Conservation (phyloP, 176 grass and related monocot genomes). For the Tillandsia leiboldiana region DNA sequence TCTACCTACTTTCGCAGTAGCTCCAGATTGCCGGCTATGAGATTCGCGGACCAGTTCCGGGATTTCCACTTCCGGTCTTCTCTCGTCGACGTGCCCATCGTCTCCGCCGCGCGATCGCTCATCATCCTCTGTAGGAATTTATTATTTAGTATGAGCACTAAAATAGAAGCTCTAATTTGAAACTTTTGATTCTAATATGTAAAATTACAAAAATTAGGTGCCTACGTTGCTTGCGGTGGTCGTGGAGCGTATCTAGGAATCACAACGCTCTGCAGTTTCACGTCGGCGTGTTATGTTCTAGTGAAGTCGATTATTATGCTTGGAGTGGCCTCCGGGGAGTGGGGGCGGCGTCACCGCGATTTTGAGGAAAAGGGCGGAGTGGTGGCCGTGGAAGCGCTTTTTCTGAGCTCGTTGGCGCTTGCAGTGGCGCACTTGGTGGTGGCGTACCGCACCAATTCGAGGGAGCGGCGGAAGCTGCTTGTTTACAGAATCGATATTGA, state of each 20-base stretch:
- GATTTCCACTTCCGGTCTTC: conserved; percentile 66
- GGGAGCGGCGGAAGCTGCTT: conserved; percentile 74
- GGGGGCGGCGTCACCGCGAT: conserved; percentile 5
- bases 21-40: neutral
- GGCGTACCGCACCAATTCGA: conserved; percentile 81
- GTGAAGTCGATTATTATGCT: conserved; percentile 39
- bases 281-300: conserved; percentile 49
- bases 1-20: conserved; percentile 35
- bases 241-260: conserved; percentile 44
- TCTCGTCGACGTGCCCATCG: conserved; percentile 54
- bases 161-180: neutral
- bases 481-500: conserved; percentile 95
- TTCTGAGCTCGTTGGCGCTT: conserved; percentile 55
- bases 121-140: conserved; percentile 58
- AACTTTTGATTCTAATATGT: neutral
- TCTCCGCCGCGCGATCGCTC: conserved; percentile 55
- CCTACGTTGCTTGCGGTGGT: conserved; percentile 48
- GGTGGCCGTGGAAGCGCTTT: conserved; percentile 34
- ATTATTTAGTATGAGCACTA: too few species aligned
- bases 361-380: conserved; percentile 17
- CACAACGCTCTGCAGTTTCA: conserved; percentile 33
- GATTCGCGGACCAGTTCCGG: conserved; percentile 19
- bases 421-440: conserved; percentile 67
- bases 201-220: conserved; percentile 25
- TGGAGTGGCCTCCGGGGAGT: conserved; percentile 1